A percentile compares a stretch with the other conserved stretches of the same genome.
phyloP scores from a whole-genome alignment of 1,284 basidiomycete species.

The Trametes sp. region DNA sequence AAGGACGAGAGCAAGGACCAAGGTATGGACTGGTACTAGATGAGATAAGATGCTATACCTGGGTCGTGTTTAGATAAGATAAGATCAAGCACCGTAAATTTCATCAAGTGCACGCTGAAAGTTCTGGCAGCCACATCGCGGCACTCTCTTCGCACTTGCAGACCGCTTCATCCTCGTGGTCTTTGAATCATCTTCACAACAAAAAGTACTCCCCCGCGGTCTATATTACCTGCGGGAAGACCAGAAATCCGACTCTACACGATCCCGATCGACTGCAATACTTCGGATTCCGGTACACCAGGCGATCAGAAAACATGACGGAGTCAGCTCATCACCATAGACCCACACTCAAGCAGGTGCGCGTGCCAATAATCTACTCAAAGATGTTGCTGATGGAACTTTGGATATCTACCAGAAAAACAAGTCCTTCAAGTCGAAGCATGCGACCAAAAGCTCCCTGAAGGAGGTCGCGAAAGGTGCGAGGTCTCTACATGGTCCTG shows the following conservation, averaged over 20 bases:
- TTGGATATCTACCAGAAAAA: constrained; percentile 65
- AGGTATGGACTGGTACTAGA: neutral
- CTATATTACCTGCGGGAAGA: neutral
- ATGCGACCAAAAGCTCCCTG: constrained; percentile 83
- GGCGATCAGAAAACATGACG: constrained; percentile 16
- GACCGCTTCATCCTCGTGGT: too few relatives aligned
- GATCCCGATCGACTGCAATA: neutral
- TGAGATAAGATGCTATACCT: neutral
- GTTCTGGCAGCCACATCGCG: neutral
- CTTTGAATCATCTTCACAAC: neutral
- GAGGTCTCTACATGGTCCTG: constrained; percentile 17
- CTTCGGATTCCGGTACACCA: neutral
- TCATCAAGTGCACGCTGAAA: neutral
- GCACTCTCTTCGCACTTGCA: neutral
- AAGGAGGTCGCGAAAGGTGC: constrained; percentile 86
- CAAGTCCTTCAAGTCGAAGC: constrained; percentile 90
- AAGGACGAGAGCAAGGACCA: too few relatives aligned
- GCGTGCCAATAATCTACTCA: constrained; percentile 18
- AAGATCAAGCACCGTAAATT: too few relatives aligned
- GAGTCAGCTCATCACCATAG: constrained; percentile 62
- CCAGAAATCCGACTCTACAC: neutral
- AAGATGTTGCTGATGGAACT: neutral
- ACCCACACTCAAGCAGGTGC: constrained; percentile 86
- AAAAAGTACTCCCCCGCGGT: neutral
- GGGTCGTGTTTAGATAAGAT: too few relatives aligned